Evolutionary conservation across 305 asterid genomes (phyloP).

Genomic region (Rubia occidens): DNA sequence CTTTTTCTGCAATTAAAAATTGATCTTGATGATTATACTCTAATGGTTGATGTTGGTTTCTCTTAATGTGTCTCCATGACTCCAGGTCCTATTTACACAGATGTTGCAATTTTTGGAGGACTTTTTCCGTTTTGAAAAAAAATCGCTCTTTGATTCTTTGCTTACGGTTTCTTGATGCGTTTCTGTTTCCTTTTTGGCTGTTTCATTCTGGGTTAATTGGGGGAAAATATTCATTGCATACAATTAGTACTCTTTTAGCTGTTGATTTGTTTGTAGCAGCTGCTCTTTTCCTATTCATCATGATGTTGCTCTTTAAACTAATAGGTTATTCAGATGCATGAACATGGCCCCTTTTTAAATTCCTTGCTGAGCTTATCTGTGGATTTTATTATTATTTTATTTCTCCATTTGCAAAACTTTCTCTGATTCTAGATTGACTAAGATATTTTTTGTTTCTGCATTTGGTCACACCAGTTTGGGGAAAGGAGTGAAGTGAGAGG

Average conservation of each 20-base stretch:
- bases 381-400: neutral
- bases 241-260: neutral
- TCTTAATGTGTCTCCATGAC: neutral
- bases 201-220: neutral
- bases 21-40: neutral
- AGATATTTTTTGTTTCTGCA: constrained; percentile 14
- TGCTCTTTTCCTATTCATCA: constrained; percentile 22
- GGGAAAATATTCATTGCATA: neutral
- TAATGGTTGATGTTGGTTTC: neutral
- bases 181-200: neutral
- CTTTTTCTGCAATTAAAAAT: neutral
- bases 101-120: neutral
- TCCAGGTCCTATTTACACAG: neutral
- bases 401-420: neutral
- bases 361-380: constrained; percentile 3
- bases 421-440: constrained; percentile 17
- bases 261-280: constrained; percentile 25
- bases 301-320: constrained; percentile 14
- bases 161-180: constrained; percentile 1
- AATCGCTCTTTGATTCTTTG: neutral
- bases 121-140: neutral
- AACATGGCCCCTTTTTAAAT: constrained; percentile 5
- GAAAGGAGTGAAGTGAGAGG: constrained; percentile 10
- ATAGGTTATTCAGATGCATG: constrained; percentile 12
- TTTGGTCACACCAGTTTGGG: constrained; percentile 5